Base-by-base conservation (phyloP, 176 grass and related monocot species). In the Raddia guianensis region DNA sequence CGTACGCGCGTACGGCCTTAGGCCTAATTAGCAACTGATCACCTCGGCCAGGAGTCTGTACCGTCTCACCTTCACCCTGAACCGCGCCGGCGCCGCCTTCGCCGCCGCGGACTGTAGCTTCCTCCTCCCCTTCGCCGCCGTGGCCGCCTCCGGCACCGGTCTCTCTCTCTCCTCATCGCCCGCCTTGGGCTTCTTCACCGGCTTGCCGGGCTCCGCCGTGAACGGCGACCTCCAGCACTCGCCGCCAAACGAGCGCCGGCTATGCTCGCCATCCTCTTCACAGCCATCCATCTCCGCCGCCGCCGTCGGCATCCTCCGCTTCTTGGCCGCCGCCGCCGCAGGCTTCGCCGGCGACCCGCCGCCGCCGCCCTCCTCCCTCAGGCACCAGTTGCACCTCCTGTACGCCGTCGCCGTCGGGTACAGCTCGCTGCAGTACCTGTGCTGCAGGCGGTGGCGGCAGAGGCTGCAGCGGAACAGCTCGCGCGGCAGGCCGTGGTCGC, bases 371-470 rank as follows among this genome's bases (percentile, higher is more conserved):
- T 59, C 66, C 13, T 97, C 87, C 49, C 72, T 86, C 45, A 97
- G 73, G 74, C 94, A 97, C 94, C 94, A 97, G 73, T 97, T 97
- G 82, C 91, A 97, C 76, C 76, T 70, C 72, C 67, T 48, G 76
- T 90, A 90, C 69, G 73, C 82, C 58, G 81, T 61, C 12, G 43
- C 80, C 37, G 51, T 86, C 11, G 87, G 94, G 72, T 91, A 97
- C 15, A 94, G 87, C 53, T 94, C 85, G 74, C 94, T 97, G 87
- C 94, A 97, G 21, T 97, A 91, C 90, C 86, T 97, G 83, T 97
- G 93, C 78, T 93, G 93, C 34, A 84, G 80, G 76, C 90, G 84
- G 51, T 63, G 71, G 66, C 73, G 72, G 83, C 93, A 97, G 75
- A 77, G 69, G 68, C 62, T 81, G 90, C 93, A 97, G 64, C 72